These are phyloP conservation scores for Pyrenophora seminiperda DNA, from an alignment of 2,329 filamentous ascomycete genomes.

Conservation along the genomic window DNA sequence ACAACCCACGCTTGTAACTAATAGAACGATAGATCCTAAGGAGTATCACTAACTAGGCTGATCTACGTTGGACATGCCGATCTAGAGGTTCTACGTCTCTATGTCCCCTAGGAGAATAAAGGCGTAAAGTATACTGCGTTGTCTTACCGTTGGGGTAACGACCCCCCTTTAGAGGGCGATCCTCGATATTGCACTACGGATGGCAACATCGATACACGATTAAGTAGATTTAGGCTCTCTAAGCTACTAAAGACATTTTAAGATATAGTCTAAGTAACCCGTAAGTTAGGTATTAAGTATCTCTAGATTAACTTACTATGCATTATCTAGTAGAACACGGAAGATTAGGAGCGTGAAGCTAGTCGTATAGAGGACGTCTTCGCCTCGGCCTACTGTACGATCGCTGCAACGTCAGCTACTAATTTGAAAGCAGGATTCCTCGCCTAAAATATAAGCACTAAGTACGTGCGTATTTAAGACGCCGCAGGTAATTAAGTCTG, in stretches of 20 bases:
- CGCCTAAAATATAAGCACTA: constrained; percentile 1
- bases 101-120: constrained; percentile 6
- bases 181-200: constrained; percentile 19
- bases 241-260: constrained; percentile 11
- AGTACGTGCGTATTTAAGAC: constrained; percentile 14
- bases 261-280: background rate
- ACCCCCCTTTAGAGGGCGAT: constrained; percentile 4
- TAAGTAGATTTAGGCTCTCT: constrained; percentile 14
- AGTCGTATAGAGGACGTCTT: constrained; percentile 2
- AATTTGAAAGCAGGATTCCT: constrained; percentile 25
- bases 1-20: constrained; percentile 11
- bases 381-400: background rate
- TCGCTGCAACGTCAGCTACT: constrained; percentile 11
- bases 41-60: constrained; percentile 15
- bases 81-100: constrained; percentile 17
- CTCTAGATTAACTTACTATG: background rate
- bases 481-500: constrained; percentile 2
- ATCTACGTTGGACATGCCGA: constrained; percentile 15
- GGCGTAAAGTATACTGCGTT: constrained; percentile 1
- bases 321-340: background rate
- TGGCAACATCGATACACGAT: constrained; percentile 11
- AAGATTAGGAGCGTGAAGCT: constrained; percentile 1
- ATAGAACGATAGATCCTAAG: constrained; percentile 3
- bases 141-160: constrained; percentile 27
- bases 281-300: background rate